Evolutionary conservation across 768 basidiomycete genomes (phyloP), one percentile per base, ranked within the genome.

Genomic region (Naganishia friedmannii): DNA sequence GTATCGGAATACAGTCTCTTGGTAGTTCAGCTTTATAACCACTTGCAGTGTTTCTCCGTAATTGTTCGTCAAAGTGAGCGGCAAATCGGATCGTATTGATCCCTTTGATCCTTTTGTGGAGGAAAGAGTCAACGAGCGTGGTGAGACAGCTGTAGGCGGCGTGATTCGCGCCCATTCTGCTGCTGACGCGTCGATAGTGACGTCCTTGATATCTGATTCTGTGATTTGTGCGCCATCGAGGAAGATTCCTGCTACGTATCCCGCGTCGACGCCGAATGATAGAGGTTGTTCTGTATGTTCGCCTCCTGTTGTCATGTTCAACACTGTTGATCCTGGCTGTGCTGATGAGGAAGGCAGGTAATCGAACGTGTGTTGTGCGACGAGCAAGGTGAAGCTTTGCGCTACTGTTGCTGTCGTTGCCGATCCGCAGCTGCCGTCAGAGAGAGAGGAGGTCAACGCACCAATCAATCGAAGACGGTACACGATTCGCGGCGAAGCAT

Each of bases 1-100:
- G 26, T 63, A 63, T 23, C 60, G 60, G 21, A 63, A 63, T 26
- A 63, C 39, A 2, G 60, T 46, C 4, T 46, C 60, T 42, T 63
- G n/a, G 39, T 42, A 63, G 10, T 23, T 28, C 10, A 63, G 60
- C 13, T 63, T 63, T 2, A 63, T 15, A n/a, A 29, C 15, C 37
- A 63, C 39, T 34, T 63, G 34, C 37, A 63, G 19, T 9, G 23
- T 42, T 29, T 63, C 60, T 45, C 60, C 60, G 26, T 63, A 45
- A 10, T 21, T 63, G 17, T 45, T 46, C 3, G 26, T 29, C 39
- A 63, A 8, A 3, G 23, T 46, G 26, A 63, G 7, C 7, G 60
- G 60, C 17, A 63, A 26, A 2, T 42, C 21, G 2, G 21, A 26
- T 26, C 29, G 10, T 17, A 29, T 15, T 26, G 42, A 23, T 5